Evolutionary conservation across 2,329 filamentous ascomycete genomes (phyloP).

Genomic region (Neonectria neomacrospora): DNA sequence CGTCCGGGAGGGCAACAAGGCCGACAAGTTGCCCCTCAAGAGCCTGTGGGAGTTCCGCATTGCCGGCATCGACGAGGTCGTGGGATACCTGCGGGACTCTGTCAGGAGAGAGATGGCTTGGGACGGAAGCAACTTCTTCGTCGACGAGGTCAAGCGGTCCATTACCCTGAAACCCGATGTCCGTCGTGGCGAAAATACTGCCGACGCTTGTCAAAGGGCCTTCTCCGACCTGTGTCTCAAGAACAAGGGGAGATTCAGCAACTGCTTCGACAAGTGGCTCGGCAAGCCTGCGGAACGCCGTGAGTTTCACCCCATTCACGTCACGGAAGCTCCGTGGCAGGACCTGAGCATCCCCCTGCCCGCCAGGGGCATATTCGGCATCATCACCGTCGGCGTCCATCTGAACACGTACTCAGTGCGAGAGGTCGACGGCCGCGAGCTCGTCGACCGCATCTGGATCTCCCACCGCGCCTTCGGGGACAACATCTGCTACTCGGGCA

Average conservation of each 20-base stretch:
- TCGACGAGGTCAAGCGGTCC: constrained; percentile 19
- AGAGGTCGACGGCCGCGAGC: constrained; percentile 33
- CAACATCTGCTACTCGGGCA: constrained; percentile 48
- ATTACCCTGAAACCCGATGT: constrained; percentile 40
- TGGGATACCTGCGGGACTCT: constrained; percentile 35
- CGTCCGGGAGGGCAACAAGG: constrained; percentile 37
- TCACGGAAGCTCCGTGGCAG: constrained; percentile 31
- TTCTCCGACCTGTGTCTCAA: constrained; percentile 42
- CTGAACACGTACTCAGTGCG: constrained; percentile 51
- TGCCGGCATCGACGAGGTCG: constrained; percentile 31
- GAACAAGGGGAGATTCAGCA: constrained; percentile 43
- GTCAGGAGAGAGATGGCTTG: constrained; percentile 30
- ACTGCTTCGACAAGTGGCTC: constrained; percentile 44
- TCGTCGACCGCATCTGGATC: constrained; percentile 49
- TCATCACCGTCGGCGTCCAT: constrained; percentile 52
- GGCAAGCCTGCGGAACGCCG: constrained; percentile 26
- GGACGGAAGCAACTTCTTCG: constrained; percentile 24
- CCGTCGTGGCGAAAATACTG: constrained; percentile 28
- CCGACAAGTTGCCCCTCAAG: constrained; percentile 14
- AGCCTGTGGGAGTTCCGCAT: constrained; percentile 35
- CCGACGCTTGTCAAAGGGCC: constrained; percentile 25
- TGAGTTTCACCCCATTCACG: constrained; percentile 47
- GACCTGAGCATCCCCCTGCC: constrained; percentile 48
- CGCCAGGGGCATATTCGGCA: constrained; percentile 49
- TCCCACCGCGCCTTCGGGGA: constrained; percentile 44